Evolutionary conservation across 805 yeast species (phyloP).

Genomic region (Cyberlindnera suaveolens): DNA sequence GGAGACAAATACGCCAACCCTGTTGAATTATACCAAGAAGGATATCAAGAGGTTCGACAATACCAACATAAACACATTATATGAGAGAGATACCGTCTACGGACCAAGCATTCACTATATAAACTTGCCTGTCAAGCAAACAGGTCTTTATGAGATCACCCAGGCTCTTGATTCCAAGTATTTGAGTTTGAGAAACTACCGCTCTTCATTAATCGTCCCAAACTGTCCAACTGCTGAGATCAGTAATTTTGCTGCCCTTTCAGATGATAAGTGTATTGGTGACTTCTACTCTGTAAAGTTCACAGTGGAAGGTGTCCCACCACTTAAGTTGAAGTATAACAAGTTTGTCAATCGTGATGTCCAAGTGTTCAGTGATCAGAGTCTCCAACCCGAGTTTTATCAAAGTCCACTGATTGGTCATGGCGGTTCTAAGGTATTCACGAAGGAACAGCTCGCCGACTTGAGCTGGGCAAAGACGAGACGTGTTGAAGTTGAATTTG

Average conservation of each 20-base stretch:
- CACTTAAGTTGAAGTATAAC: conserved; percentile 54
- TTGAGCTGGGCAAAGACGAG: conserved; percentile 37
- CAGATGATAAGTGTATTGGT: conserved; percentile 56
- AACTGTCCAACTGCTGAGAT: conserved; percentile 73
- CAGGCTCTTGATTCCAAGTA: conserved; percentile 64
- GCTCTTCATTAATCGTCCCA: conserved; percentile 60
- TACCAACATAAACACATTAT: conserved; percentile 14
- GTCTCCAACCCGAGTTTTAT: conserved; percentile 45
- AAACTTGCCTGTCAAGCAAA: conserved; percentile 55
- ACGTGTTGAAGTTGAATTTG: conserved; percentile 38
- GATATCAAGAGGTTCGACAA: conserved; percentile 41
- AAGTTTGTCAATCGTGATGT: conserved; percentile 35
- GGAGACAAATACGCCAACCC: conserved; percentile 38
- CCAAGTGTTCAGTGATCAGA: conserved; percentile 34
- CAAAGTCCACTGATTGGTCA: conserved; percentile 42
- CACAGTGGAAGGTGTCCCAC: conserved; percentile 69
- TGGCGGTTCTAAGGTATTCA: conserved; percentile 22
- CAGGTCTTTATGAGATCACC: conserved; percentile 73
- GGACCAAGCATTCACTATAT: conserved; percentile 43
- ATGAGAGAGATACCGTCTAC: conserved; percentile 21
- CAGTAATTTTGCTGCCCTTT: conserved; percentile 25
- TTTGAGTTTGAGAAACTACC: conserved; percentile 52
- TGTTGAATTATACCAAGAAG: conserved; percentile 48
- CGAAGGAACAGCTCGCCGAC: conserved; percentile 30
- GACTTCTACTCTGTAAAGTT: conserved; percentile 47